Conservation (phyloP, 495 filamentous ascomycete species). For the Podospora pseudopauciseta region DNA sequence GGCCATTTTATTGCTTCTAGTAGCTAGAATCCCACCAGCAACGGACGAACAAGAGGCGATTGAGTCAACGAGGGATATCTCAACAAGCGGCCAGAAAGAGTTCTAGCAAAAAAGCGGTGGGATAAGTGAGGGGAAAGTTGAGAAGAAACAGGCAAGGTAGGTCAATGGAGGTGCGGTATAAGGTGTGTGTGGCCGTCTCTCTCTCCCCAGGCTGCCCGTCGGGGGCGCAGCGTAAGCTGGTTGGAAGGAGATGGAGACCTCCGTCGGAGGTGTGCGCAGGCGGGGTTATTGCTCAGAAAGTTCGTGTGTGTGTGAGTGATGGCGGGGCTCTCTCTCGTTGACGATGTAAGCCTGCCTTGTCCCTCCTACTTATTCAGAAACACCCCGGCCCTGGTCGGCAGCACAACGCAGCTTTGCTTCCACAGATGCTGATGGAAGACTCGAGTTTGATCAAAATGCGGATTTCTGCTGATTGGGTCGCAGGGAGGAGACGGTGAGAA, state of each 20-base stretch:
- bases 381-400: not conserved
- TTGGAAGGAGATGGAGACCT: constrained; percentile 4
- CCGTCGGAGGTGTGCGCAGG: constrained; percentile 13
- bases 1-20: constrained; percentile 31
- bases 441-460: not conserved
- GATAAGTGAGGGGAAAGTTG: constrained; percentile 7
- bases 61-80: constrained; percentile 5
- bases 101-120: constrained; percentile 4
- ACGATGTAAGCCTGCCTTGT: not conserved
- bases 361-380: not conserved
- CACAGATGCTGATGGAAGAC: not conserved
- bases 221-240: constrained; percentile 18
- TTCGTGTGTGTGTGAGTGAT: not conserved
- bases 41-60: not conserved
- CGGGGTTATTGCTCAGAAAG: constrained; percentile 5
- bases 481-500: constrained; percentile 14
- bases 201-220: constrained; percentile 11
- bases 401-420: not conserved
- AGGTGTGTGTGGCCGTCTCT: not conserved
- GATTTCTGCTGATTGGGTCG: constrained; percentile 15
- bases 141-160: not conserved
- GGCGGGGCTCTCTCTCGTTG: constrained; percentile 8
- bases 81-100: not conserved
- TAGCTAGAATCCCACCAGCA: not conserved
- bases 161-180: not conserved